Percentiles rank a stretch among this genome's conserved stretches.
Evolutionary conservation across 2,329 filamentous ascomycete species (phyloP).

Genomic region (Fonsecaea erecta): DNA sequence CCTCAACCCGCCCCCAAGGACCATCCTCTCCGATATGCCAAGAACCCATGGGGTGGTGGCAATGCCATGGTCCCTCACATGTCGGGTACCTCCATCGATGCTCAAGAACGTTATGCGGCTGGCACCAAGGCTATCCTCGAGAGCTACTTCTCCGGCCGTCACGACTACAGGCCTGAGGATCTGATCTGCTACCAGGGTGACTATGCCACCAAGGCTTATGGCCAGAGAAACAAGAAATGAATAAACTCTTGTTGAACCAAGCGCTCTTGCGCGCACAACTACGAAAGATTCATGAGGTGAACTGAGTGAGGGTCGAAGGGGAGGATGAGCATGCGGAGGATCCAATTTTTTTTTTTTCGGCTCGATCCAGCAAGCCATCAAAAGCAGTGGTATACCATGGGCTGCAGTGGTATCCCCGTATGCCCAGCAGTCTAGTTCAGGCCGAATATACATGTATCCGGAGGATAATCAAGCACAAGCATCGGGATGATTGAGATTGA

Average conservation of each 20-base stretch:
- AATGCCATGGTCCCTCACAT: constrained; percentile 99
- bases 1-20: constrained; percentile 94
- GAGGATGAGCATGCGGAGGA: not conserved
- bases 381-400: not conserved
- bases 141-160: constrained; percentile 83
- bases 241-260: constrained; percentile 1
- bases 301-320: not conserved
- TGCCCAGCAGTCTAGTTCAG: not conserved
- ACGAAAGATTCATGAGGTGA: not conserved
- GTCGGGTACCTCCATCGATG: constrained; percentile 98
- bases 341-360: not conserved
- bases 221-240: constrained; percentile 61
- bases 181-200: constrained; percentile 88
- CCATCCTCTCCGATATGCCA: constrained; percentile 87
- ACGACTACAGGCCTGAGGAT: constrained; percentile 89
- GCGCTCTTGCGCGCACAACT: not conserved
- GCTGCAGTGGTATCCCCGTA: not conserved
- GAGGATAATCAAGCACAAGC: not conserved
- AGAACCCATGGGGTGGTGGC: constrained; percentile 94
- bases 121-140: constrained; percentile 89
- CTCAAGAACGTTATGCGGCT: constrained; percentile 87
- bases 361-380: not conserved
- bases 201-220: constrained; percentile 94
- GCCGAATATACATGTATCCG: not conserved
- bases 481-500: not conserved